Conservation (phyloP, 495 filamentous ascomycete genomes). For the Penicillium fimorum region DNA sequence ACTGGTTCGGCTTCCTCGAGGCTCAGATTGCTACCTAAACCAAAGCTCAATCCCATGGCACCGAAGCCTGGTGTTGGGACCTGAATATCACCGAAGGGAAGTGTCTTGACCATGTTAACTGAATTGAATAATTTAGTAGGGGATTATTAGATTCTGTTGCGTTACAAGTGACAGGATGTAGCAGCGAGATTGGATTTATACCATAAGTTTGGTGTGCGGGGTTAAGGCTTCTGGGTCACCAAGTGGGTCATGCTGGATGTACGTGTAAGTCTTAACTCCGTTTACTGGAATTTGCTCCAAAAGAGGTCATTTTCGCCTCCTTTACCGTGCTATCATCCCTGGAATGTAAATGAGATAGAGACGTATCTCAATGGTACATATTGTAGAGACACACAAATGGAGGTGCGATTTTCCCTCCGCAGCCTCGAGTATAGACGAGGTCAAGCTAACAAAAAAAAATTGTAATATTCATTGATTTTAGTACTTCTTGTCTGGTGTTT, state of each 20-base stretch:
- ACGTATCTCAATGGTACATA: no score
- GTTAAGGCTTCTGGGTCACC: background rate
- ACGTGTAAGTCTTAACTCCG: background rate
- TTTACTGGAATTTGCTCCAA: background rate
- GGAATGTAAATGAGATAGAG: no score
- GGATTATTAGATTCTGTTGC: background rate
- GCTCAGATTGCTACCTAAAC: conserved; percentile 40
- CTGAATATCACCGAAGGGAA: conserved; percentile 40
- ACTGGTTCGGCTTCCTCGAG: conserved; percentile 51
- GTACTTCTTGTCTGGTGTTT: no score
- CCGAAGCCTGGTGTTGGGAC: conserved; percentile 46
- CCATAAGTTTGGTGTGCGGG: background rate
- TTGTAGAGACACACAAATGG: no score
- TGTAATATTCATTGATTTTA: no score
- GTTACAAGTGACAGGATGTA: background rate
- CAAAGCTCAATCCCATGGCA: conserved; percentile 48
- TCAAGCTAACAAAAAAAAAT: no score
- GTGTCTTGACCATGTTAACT: conserved; percentile 41
- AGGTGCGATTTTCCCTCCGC: no score
- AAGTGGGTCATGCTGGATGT: background rate
- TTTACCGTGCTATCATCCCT: no score
- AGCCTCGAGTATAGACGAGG: no score
- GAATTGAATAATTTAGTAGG: background rate
- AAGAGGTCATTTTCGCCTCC: no score
- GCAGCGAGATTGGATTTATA: background rate